Base-by-base conservation (phyloP, 2,329 filamentous ascomycete species). In the Sporothrix pseudoabietina region DNA sequence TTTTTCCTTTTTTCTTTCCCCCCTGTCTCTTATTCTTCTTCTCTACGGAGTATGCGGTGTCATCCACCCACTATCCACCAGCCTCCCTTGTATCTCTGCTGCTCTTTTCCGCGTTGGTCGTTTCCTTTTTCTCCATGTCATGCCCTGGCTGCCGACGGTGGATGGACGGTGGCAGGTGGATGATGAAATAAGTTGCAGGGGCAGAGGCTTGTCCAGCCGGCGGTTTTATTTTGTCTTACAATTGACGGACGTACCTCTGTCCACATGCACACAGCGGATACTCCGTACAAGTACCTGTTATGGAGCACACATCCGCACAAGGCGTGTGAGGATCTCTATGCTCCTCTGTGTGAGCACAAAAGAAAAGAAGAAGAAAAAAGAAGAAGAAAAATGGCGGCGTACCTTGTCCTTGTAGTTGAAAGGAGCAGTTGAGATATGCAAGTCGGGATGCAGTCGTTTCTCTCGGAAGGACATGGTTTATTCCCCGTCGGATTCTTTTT, bases 141-240 rank as follows among this genome's bases (percentile, higher is more conserved):
- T 49, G 14, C 14, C 55, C 7, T 59, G 55, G 30, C 30, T 39
- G 5, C n/a, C 52, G 12, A 59, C 1, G 14, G 22, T 26, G 22
- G 52, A 5, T 9, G 16, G 47, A 4, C n/a, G 47, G 47, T 49
- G 44, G 44, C 6, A 8, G n/a, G 10, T 55, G 6, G 22, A 55
- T 55, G 52, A 9, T 49, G 14, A 1, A 19, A 16, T 26, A 22
- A 59, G 30, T 16, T 49, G 63, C 63, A 66, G 7, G 14, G 30
- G 35, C n/a, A n/a, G 16, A 61, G 14, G 19, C 44, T 12, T 68
- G 44, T 68, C 44, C 44, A 32, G 65, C 65, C 65, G 65, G 65
- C 47, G 65, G 65, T 68, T 68, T 68, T 32, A 22, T 52, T 12
- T 68, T 52, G 65, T 68, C 65, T 68, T 52, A 68, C 65, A 35